Evolutionary conservation across 1,139 yeast genomes (phyloP).

Genomic region (Kodamaea suecica): DNA sequence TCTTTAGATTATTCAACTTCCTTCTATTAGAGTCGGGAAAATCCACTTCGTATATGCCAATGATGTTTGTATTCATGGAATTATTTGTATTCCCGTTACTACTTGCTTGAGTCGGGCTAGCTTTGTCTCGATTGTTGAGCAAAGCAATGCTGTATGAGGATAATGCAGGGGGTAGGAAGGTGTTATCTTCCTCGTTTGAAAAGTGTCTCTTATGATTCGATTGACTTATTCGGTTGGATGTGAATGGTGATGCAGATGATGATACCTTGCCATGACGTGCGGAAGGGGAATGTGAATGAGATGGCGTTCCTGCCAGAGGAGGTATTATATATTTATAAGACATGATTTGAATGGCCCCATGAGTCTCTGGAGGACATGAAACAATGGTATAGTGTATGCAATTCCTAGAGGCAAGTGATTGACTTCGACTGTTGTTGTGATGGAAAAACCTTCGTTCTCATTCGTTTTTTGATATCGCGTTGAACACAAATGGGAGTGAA

Average conservation of each 20-base stretch:
- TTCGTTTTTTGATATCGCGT: conserved; percentile 1
- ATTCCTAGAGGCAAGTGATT: too few relatives aligned
- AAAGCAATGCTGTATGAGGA: conserved; percentile 53
- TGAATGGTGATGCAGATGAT: conserved; percentile 2
- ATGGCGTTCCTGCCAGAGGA: conserved; percentile 4
- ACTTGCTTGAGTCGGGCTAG: neutral
- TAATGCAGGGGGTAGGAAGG: conserved; percentile 61
- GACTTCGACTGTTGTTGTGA: neutral
- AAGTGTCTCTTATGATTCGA: conserved; percentile 16
- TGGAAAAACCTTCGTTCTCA: too few relatives aligned
- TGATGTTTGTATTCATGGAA: conserved; percentile 14
- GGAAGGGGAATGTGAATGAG: conserved; percentile 1
- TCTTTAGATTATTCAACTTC: conserved; percentile 21
- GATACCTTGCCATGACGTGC: neutral
- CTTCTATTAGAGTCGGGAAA: conserved; percentile 24
- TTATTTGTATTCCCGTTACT: neutral
- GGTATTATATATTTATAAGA: conserved; percentile 12
- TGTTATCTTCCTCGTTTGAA: conserved; percentile 47
- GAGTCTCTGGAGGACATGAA: too few relatives aligned
- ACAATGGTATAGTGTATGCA: too few relatives aligned
- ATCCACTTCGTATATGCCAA: conserved; percentile 35
- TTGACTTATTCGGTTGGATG: neutral
- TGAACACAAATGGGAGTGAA: conserved; percentile 1
- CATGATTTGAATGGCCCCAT: conserved; percentile 6
- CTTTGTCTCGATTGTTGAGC: conserved; percentile 13